Percentiles rank a stretch among this genome's conserved stretches.
phyloP scores from a whole-genome alignment of 2,329 filamentous ascomycete species.

The Hypoxylon sp. region DNA sequence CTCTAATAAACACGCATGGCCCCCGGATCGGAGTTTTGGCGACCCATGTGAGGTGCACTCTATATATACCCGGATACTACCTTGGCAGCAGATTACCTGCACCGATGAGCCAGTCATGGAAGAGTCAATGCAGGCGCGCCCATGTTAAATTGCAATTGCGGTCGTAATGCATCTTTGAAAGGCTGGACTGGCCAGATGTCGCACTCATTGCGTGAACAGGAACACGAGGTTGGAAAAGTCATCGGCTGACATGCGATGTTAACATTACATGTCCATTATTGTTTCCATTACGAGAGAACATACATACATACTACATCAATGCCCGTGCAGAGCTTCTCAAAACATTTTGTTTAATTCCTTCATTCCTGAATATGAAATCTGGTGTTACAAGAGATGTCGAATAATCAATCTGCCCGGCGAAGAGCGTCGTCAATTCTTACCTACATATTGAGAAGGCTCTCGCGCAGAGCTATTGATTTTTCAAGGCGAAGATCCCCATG shows the following conservation, averaged over 20 bases:
- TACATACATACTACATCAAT: slow-evolving; percentile 21
- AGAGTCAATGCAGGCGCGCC: slow-evolving; percentile 30
- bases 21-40: slow-evolving; percentile 45
- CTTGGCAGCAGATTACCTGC: slow-evolving; percentile 45
- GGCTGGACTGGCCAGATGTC: slow-evolving; percentile 34
- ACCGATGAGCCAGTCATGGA: slow-evolving; percentile 40
- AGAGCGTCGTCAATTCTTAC: slow-evolving; percentile 3
- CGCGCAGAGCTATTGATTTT: slow-evolving; percentile 4
- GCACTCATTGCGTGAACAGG: slow-evolving; percentile 22
- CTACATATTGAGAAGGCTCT: slow-evolving; percentile 5
- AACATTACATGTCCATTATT: slow-evolving; percentile 24
- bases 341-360: slow-evolving; percentile 14
- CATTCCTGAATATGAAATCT: not conserved
- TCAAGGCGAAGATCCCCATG: slow-evolving; percentile 38
- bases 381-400: not conserved
- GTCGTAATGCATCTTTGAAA: slow-evolving; percentile 34
- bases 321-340: slow-evolving; percentile 21
- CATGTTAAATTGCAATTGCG: slow-evolving; percentile 30
- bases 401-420: not conserved
- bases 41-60: slow-evolving; percentile 43
- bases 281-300: slow-evolving; percentile 24
- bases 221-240: slow-evolving; percentile 37
- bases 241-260: slow-evolving; percentile 25
- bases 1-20: slow-evolving; percentile 45
- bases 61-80: slow-evolving; percentile 56